Evolutionary conservation across 768 basidiomycete genomes (phyloP), one percentile per base, ranked within the genome.

Genomic region (Suillus plorans): DNA sequence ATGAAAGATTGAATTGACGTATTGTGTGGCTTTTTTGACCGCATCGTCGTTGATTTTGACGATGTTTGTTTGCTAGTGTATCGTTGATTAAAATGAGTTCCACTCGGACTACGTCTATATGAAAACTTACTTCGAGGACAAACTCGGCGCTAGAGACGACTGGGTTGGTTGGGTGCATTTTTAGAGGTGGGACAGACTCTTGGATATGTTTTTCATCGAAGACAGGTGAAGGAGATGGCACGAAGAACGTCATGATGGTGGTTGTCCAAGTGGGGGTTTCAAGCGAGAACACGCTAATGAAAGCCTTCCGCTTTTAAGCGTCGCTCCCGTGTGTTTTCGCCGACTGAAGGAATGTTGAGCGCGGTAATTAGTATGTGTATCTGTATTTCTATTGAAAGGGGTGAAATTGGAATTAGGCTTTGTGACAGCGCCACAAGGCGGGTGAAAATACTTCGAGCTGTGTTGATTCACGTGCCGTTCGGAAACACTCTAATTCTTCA

Each of bases 1-100:
- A 63, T 61, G 34, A 63, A 47, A 44, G 55, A 63, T 44, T 39
- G 39, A 57, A 71, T 69, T 66, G 72, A 91, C 90, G 71, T 88
- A 83, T 78, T 80, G 80, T n/a, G 91, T 90, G 41, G 90, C 90
- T 59, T 77, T 76, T 67, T 80, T 80, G 34, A 92, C 83, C n/a
- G 89, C 89, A 8, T 81, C 76, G 25, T 84, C 81, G 71, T 86
- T 83, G 61, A 91, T 80, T 39, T 79, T 78, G 10, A 91, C 89
- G 22, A 91, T 67, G 67, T 84, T 79, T 2, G 86, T 88, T 66
- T 80, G 79, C 90, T 92, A 73, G 44, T 34, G 22, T 20, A 25
- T 39, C 16, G 52, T 39, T 25, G 28, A 59, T 47, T 39, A 31
- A 9, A 34, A n/a, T 25, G 20, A 4, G 14, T 8, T 22, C 14